Base-by-base conservation (phyloP, 768 basidiomycete genomes). In the Termitomyces sp. region DNA sequence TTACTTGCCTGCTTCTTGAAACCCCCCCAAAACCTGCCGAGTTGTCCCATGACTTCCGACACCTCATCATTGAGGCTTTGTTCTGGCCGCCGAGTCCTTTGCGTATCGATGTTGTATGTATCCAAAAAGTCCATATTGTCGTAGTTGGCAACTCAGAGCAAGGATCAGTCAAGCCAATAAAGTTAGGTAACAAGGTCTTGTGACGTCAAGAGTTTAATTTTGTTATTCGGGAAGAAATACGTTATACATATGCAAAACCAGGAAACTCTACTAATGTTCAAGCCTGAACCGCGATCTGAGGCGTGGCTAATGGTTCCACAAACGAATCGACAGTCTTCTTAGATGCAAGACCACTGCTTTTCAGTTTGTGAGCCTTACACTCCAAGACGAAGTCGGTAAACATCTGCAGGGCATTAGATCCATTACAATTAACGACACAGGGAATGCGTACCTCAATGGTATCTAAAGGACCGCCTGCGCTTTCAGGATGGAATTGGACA, bases 401-500 rank as follows among this genome's bases (percentile, higher is more conserved):
- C 95, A 97, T 97, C 91, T 92, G 59, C 3, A 56, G 20, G 14
- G 32, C 15, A 42, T 57, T 48, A 32, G 56, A 54, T 20, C 45
- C 62, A 48, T 43, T 25, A 62, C 43, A n/a, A 31, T 51, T 56
- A 36, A 48, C 36, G 32, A 32, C 32, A 50, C 17, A 51, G 10
- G 46, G 11, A 29, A 40, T 37, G 74, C 84, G 54, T 59, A 93
- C 94, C 86, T 96, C 94, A 63, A 98, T 97, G 4, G 97, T 98
- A 73, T 98, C 97, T 60, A 98, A 83, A 48, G 97, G 97, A n/a
- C 96, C 96, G 45, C 97, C 96, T 32, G 94, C 92, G 64, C 94
- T 95, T 76, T 99, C 97, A 15, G 97, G 97, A 75, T 99, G 97
- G 87, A 98, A 99, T 71, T 99, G 97, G 25, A 98, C 96, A 66